Evolutionary conservation across 768 basidiomycete species (phyloP).

Genomic region (Russula ochroleuca): DNA sequence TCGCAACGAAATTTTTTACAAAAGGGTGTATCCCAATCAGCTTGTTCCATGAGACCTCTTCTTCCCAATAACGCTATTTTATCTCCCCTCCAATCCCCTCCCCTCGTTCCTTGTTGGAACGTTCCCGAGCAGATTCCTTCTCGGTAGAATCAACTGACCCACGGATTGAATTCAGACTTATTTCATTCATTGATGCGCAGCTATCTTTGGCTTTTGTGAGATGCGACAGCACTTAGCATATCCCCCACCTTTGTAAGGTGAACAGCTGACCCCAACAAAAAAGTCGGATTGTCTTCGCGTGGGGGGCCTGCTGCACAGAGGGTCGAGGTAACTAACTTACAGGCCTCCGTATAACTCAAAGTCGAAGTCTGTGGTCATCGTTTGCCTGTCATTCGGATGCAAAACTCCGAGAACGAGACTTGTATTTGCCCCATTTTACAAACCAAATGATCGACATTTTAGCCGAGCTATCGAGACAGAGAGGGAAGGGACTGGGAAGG

Average conservation of each 20-base stretch:
- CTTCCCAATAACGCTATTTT: neutral
- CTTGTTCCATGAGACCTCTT: neutral
- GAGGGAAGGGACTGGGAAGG: no score
- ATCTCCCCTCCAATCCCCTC: slow-evolving; percentile 7
- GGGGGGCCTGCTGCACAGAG: neutral
- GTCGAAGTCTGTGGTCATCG: no score
- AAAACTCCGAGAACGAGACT: neutral
- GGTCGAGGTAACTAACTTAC: neutral
- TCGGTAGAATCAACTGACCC: slow-evolving; percentile 1
- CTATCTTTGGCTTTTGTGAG: slow-evolving; percentile 21
- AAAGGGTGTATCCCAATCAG: neutral
- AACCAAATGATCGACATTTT: neutral
- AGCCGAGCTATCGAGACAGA: neutral
- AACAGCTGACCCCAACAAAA: no score
- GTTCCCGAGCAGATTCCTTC: slow-evolving; percentile 14
- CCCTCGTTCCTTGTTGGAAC: slow-evolving; percentile 7
- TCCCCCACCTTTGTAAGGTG: neutral
- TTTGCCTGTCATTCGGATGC: neutral
- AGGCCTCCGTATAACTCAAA: no score
- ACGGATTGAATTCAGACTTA: neutral
- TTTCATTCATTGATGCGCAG: neutral
- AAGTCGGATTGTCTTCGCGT: no score
- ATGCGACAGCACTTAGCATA: slow-evolving; percentile 1
- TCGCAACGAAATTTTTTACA: neutral
- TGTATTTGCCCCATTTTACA: no score